Evolutionary conservation across 2,329 filamentous ascomycete genomes (phyloP).

Genomic region (Dichotomopilus funicola): DNA sequence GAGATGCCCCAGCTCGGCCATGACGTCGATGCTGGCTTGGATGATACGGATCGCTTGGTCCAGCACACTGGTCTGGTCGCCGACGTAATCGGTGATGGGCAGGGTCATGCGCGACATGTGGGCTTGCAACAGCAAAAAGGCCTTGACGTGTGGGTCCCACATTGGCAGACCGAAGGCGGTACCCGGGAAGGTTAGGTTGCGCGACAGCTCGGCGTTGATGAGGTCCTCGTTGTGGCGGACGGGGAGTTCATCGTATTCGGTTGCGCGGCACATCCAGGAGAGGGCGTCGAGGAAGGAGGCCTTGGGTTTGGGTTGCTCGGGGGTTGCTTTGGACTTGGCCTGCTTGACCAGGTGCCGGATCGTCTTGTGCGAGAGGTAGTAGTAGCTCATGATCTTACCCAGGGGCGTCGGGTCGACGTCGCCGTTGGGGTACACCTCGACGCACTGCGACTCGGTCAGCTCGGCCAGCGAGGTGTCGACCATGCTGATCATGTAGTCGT

Average conservation of each 20-base stretch:
- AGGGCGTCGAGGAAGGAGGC: conserved; percentile 77
- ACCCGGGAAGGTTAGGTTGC: conserved; percentile 63
- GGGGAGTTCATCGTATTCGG: conserved; percentile 94
- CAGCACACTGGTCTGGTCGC: conserved; percentile 81
- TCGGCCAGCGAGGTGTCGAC: conserved; percentile 81
- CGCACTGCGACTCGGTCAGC: conserved; percentile 76
- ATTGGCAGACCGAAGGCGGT: conserved; percentile 68
- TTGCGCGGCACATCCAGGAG: conserved; percentile 86
- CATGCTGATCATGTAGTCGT: conserved; percentile 90
- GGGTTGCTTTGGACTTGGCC: conserved; percentile 50
- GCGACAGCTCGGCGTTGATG: conserved; percentile 84
- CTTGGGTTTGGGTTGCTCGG: conserved; percentile 60
- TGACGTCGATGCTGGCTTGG: conserved; percentile 87
- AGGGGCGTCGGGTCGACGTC: conserved; percentile 85
- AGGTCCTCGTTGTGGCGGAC: conserved; percentile 98
- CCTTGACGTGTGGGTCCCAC: conserved; percentile 98
- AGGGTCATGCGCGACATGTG: conserved; percentile 91
- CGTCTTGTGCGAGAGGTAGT: conserved; percentile 93
- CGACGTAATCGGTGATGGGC: conserved; percentile 94
- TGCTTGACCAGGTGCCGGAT: conserved; percentile 76
- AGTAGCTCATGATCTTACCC: conserved; percentile 99
- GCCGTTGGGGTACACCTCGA: conserved; percentile 75
- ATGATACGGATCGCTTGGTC: conserved; percentile 97
- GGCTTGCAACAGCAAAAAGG: conserved; percentile 87
- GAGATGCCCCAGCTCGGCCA: conserved; percentile 80